Conservation (phyloP, 2,329 filamentous ascomycete genomes). For the Ilyonectria sp. region DNA sequence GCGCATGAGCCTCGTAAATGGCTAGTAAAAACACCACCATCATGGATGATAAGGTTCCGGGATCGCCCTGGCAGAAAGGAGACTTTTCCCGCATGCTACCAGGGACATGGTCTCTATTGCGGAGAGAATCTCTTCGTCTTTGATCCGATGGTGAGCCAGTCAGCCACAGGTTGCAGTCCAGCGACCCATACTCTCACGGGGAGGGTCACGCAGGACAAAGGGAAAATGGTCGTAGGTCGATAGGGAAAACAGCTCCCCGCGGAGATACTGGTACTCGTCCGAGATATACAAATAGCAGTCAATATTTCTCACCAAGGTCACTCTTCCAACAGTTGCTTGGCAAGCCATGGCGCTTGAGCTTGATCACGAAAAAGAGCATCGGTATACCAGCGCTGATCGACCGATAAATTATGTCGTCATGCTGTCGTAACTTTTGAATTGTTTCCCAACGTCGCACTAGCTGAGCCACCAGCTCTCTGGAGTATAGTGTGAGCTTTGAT, state of each 20-base stretch:
- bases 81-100: background rate
- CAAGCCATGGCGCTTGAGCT: too few relatives aligned
- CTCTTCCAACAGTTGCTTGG: too few relatives aligned
- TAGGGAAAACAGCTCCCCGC: background rate
- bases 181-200: background rate
- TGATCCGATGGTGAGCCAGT: background rate
- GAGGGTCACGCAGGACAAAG: background rate
- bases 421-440: too few relatives aligned
- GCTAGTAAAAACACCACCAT: background rate
- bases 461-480: too few relatives aligned
- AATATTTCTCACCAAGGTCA: too few relatives aligned
- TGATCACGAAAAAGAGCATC: too few relatives aligned
- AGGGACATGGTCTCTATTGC: background rate
- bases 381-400: too few relatives aligned
- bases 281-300: background rate
- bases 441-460: too few relatives aligned
- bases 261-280: background rate
- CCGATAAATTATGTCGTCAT: too few relatives aligned
- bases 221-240: background rate
- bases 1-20: slow-evolving; percentile 59
- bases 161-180: background rate
- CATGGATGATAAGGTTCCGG: background rate
- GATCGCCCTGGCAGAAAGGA: background rate
- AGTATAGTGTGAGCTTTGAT: too few relatives aligned
- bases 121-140: background rate